Percentiles rank a stretch among this genome's conserved stretches.
phyloP scores from a whole-genome alignment of 441 rosid species.

The Euphorbia corollata region DNA sequence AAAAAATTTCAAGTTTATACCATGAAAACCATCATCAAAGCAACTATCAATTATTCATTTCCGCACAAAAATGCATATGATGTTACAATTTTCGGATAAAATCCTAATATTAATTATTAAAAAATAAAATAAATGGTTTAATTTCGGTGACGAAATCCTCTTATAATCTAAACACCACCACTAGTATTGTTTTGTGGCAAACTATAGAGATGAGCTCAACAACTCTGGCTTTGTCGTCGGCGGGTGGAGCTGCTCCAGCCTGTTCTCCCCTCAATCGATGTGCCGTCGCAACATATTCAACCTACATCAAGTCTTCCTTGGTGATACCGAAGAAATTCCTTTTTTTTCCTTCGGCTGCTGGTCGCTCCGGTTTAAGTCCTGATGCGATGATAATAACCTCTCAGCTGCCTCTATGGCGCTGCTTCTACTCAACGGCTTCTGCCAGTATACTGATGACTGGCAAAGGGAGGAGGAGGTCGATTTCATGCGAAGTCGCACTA shows the following conservation, averaged over 20 bases:
- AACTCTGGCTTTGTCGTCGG: slow-evolving; percentile 13
- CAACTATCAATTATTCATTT: no score
- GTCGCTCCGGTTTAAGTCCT: neutral
- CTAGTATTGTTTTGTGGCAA: neutral
- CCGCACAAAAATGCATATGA: no score
- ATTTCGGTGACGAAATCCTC: neutral
- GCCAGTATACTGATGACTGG: neutral
- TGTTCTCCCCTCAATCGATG: slow-evolving; percentile 7
- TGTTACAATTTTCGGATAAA: neutral
- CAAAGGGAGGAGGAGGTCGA: slow-evolving; percentile 14
- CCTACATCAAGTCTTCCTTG: neutral
- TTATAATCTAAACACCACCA: neutral
- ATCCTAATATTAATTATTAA: no score
- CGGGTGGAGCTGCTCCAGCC: slow-evolving; percentile 8
- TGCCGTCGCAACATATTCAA: neutral
- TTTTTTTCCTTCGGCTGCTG: slow-evolving; percentile 9
- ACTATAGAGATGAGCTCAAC: slow-evolving; percentile 3
- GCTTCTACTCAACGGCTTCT: neutral
- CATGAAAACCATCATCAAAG: no score
- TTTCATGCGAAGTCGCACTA: slow-evolving; percentile 33
- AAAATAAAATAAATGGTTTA: no score
- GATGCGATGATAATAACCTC: neutral
- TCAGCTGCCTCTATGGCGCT: neutral
- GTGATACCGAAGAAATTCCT: neutral
- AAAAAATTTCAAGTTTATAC: no score